Evolutionary conservation across 140 eudicot species (phyloP), one percentile per base, ranked within the genome.

Genomic region (Flaveria floridana): DNA sequence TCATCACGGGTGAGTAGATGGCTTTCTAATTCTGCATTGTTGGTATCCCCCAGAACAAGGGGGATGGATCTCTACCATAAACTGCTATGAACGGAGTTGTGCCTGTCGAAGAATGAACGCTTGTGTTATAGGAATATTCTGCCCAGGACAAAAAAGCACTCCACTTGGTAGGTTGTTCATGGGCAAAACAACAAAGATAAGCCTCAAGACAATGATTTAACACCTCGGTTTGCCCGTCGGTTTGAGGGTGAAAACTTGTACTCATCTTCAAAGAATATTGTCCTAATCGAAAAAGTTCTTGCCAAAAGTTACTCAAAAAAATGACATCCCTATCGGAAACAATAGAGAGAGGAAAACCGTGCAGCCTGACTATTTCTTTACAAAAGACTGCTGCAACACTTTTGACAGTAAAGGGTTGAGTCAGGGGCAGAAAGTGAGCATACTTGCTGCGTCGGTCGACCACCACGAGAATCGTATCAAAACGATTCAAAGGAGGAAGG

Each of bases 271-370:
- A 10, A 0, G 4, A 0, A 4, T 25, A 30, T n/a, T 64, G 48
- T 1, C 41, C 6, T 3, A 68, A 21, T 2, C 58, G 10, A 8
- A 68, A 68, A 3, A 68, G 7, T 3, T 68, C 64, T 7, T 74
- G 48, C 70, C 63, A 61, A 11, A 74, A 46, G 7, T 15, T 62
- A n/a, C 26, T 74, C 2, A 74, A 39, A 42, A 42, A 74, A 1
- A 63, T 26, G 7, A 6, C 72, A 63, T 58, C 79, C 2, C 72
- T 0, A 6, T 62, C 13, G 0, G 64, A 62, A 0, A 74, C 19
- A n/a, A 61, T 74, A 0, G 72, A 63, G 2, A 67, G 1, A 1
- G 53, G 39, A 3, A 65, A 12, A 3, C 66, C 73, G 7, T 65
- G 65, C 0, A 65, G n/a, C 0, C 47, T 13, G 0, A 66, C 66